Conservation (phyloP, 2,329 filamentous ascomycete species). For the Tolypocladium amazonense region DNA sequence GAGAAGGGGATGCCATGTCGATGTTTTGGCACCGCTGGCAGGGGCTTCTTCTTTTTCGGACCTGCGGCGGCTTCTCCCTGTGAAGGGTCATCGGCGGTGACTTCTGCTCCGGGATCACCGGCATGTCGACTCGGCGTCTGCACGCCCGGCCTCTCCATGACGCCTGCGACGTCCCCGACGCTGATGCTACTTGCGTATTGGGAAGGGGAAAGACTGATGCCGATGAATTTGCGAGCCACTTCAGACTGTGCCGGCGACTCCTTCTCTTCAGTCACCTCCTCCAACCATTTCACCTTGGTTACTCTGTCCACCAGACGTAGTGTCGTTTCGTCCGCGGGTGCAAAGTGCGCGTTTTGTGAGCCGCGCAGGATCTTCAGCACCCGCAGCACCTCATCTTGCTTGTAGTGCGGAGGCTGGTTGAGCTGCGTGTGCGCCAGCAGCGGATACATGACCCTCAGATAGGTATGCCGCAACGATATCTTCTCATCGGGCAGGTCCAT, state of each 20-base stretch:
- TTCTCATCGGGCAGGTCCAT: conserved; percentile 85
- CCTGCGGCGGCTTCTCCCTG: conserved; percentile 12
- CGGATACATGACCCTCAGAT: conserved; percentile 84
- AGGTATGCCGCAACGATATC: conserved; percentile 73
- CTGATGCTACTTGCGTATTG: conserved; percentile 65
- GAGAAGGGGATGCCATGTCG: conserved; percentile 39
- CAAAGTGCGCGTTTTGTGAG: conserved; percentile 61
- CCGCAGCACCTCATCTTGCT: conserved; percentile 70
- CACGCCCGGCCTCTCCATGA: conserved; percentile 73
- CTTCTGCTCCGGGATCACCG: conserved; percentile 12
- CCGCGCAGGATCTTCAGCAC: conserved; percentile 61
- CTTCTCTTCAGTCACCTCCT: conserved; percentile 24
- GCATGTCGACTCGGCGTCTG: conserved; percentile 63
- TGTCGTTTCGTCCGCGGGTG: conserved; percentile 71
- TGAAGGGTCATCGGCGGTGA: conserved; percentile 4
- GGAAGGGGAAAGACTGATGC: conserved; percentile 56
- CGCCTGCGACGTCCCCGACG: conserved; percentile 66
- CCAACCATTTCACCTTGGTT: conserved; percentile 59
- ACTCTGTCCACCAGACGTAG: conserved; percentile 68
- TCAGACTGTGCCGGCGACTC: conserved; percentile 26
- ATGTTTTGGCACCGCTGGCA: conserved; percentile 46
- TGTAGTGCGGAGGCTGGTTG: conserved; percentile 79
- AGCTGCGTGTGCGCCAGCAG: conserved; percentile 88
- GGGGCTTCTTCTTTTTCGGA: conserved; percentile 31
- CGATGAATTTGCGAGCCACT: conserved; percentile 50